Conservation (phyloP, 192 early-diverging fungal species). For the Lunasporangiospora selenospora region DNA sequence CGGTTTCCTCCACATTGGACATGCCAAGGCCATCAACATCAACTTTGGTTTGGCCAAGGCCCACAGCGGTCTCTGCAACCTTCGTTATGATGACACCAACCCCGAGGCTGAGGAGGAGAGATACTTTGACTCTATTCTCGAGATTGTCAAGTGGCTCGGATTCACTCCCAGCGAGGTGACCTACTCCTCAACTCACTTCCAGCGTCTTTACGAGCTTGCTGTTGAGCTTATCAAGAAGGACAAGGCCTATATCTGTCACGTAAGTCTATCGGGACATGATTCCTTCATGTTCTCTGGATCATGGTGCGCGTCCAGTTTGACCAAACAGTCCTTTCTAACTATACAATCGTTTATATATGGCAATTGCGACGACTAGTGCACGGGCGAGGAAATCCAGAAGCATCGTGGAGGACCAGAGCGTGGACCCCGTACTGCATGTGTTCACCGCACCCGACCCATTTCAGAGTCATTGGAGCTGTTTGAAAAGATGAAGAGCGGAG, state of each 20-base stretch:
- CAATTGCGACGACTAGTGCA: too few relatives aligned
- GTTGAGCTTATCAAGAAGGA: conserved; percentile 89
- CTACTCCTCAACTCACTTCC: conserved; percentile 99
- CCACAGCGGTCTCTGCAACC: conserved; percentile 89
- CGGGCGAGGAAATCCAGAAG: conserved; percentile 90
- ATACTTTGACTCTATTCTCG: conserved; percentile 95
- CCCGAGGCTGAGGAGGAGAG: conserved; percentile 92
- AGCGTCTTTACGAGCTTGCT: conserved; percentile 94
- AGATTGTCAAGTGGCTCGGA: conserved; percentile 95
- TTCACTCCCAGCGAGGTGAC: conserved; percentile 91
- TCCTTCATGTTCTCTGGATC: not conserved
- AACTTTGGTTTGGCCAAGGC: conserved; percentile 98
- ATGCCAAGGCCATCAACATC: conserved; percentile 99
- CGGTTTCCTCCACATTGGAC: conserved; percentile 98
- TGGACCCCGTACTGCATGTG: conserved; percentile 87
- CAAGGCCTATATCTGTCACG: conserved; percentile 75
- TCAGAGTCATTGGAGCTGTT: conserved; percentile 94
- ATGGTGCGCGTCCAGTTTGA: not conserved
- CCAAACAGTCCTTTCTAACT: conserved; percentile 5
- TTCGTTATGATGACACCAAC: conserved; percentile 74
- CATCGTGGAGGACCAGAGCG: conserved; percentile 91
- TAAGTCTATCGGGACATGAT: conserved; percentile 1
- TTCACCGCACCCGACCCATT: conserved; percentile 91
- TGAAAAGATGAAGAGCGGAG: conserved; percentile 98
- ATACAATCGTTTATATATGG: conserved; percentile 74